phyloP scores from a whole-genome alignment of 495 filamentous ascomycete genomes.

The Podospora conica region DNA sequence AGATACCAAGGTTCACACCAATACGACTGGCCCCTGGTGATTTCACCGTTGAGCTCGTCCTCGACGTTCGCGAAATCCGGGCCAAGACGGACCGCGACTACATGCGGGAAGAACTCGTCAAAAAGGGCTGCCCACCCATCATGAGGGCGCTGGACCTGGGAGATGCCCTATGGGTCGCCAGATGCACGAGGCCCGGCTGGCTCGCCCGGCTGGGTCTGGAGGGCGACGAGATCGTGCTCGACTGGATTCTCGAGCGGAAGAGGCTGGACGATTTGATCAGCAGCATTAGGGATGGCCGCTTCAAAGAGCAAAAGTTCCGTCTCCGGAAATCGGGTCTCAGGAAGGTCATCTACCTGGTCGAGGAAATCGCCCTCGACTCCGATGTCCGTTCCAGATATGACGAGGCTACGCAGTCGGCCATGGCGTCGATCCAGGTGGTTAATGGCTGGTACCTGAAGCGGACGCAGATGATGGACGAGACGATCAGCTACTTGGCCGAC shows the following conservation, averaged over 20 bases:
- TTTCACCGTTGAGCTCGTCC: conserved; percentile 67
- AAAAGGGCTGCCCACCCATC: conserved; percentile 58
- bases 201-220: conserved; percentile 53
- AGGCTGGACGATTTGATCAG: conserved; percentile 72
- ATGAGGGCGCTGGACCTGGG: conserved; percentile 66
- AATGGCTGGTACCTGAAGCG: conserved; percentile 78
- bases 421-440: conserved; percentile 74
- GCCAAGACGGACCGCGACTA: conserved; percentile 74
- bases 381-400: conserved; percentile 47
- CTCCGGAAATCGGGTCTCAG: conserved; percentile 63
- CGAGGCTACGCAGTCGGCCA: conserved; percentile 65
- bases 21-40: conserved; percentile 55
- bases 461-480: conserved; percentile 71
- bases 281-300: conserved; percentile 78
- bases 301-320: conserved; percentile 82
- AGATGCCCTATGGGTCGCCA: conserved; percentile 77
- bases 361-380: conserved; percentile 56
- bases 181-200: conserved; percentile 52
- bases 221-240: conserved; percentile 71
- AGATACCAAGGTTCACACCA: conserved; percentile 49
- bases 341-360: conserved; percentile 76
- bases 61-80: conserved; percentile 74
- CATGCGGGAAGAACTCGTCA: conserved; percentile 64
- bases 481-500: conserved; percentile 68
- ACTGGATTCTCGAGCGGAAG: conserved; percentile 80